Conservation (phyloP, 2,329 filamentous ascomycete genomes). For the Colletotrichum camelliae region DNA sequence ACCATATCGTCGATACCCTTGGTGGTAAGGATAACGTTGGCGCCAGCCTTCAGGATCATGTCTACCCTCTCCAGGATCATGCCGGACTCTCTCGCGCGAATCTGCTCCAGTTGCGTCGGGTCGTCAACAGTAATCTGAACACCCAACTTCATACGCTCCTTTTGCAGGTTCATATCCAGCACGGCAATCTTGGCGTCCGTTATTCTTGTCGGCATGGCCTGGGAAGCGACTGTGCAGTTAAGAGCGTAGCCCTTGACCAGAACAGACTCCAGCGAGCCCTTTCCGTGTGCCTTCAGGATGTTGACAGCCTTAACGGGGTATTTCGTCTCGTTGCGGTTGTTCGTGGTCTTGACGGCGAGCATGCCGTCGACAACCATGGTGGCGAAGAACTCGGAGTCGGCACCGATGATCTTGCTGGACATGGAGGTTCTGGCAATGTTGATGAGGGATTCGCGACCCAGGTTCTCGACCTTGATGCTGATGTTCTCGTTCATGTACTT, state of each 20-base stretch:
- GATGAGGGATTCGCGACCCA: conserved; percentile 88
- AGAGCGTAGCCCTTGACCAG: conserved; percentile 96
- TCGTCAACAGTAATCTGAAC: conserved; percentile 99
- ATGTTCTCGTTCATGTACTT: conserved; percentile 99
- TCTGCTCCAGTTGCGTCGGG: conserved; percentile 96
- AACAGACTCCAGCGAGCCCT: conserved; percentile 85
- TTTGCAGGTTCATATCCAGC: conserved; percentile 97
- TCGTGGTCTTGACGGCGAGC: conserved; percentile 90
- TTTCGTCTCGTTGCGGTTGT: conserved; percentile 89
- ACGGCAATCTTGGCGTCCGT: conserved; percentile 95
- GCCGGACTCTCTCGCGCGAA: conserved; percentile 87
- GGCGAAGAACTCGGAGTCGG: conserved; percentile 95
- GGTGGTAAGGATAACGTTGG: conserved; percentile 94
- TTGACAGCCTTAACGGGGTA: conserved; percentile 99
- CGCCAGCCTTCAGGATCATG: conserved; percentile 96
- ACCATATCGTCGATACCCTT: conserved; percentile 98
- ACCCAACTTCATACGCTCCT: conserved; percentile 98
- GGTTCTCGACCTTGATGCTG: conserved; percentile 90
- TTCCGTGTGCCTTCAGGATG: conserved; percentile 97
- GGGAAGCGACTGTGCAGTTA: conserved; percentile 98
- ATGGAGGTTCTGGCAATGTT: conserved; percentile 99
- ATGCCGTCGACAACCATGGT: conserved; percentile 98
- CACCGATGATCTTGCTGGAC: conserved; percentile 98
- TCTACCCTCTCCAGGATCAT: conserved; percentile 95
- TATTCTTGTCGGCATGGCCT: conserved; percentile 95